Base-by-base conservation (phyloP, 192 early-diverging fungal species). In the Coemansia sp. region DNA sequence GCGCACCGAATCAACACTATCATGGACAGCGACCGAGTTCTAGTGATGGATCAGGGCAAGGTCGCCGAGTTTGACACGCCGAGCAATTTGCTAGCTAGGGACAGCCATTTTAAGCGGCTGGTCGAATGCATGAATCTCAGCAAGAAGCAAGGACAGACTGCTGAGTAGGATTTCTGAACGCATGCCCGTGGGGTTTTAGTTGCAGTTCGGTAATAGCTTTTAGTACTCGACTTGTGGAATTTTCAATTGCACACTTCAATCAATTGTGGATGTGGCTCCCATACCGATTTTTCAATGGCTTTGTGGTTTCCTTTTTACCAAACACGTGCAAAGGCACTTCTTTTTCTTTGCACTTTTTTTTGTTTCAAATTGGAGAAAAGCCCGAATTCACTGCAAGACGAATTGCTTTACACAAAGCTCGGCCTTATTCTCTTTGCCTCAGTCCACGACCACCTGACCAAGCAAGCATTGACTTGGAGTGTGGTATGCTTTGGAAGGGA, bases 1-100 rank as follows among this genome's bases (percentile, higher is more conserved):
- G 90, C 90, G 6, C 90, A 95, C 73, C 86, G 93, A 43, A 67
- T 92, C 18, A 85, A 90, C 67, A 92, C 91, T 0, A 80, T 89
- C 7, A 57, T 88, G 85, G 82, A 86, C 54, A 87, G 82, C 62
- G 89, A 91, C 63, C 78, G 87, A 3, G 83, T 91, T 9, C 60
- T 91, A 59, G 90, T 91, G 12, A 74, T 89, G 73, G 83, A 82
- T 13, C 65, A 67, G 6, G 80, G 80, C 29, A 55, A 34, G n/a
- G 72, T 77, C 0, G 66, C 42, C 3, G 80, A 82, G 72, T 78
- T 71, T 65, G 80, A 62, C 54, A 72, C 70, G n/a, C 70, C 75
- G n/a, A 2, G 38, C 27, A 27, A 59, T 52, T 2, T 76, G 12
- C 24, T 76, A 11, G 63, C 62, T 7, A 33, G 34, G 5, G 68